Conservation (phyloP, 75 land plant species). For the Gnetum montanum region DNA sequence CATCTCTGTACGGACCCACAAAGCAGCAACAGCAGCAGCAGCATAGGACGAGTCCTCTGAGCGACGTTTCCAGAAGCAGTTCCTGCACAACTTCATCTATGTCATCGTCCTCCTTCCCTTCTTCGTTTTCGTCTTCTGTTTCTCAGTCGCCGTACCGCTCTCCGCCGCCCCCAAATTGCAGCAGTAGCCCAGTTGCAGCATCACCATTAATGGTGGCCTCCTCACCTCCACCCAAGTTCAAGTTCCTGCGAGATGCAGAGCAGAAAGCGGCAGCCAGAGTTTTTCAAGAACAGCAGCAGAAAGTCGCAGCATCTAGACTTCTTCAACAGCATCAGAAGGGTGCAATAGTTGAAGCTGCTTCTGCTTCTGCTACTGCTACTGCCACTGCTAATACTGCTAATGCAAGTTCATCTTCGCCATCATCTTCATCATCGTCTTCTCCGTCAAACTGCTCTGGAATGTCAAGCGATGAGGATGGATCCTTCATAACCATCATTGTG, state of each 20-base stretch:
- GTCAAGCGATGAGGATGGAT: conserved; percentile 13
- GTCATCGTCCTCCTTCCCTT: conserved; percentile 1
- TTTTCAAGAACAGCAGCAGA: conserved; percentile 12
- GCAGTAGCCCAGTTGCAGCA: no score
- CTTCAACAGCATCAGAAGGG: background rate
- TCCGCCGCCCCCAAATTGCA: background rate
- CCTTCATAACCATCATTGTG: conserved; percentile 12
- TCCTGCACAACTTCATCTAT: conserved; percentile 1
- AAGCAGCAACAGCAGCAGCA: conserved; percentile 5
- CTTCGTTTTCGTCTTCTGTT: conserved; percentile 2
- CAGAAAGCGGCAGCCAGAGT: conserved; percentile 31
- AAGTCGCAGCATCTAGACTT: no score
- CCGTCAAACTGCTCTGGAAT: background rate
- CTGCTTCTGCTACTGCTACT: no score
- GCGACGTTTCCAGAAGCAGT: conserved; percentile 12
- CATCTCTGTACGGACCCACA: conserved; percentile 1
- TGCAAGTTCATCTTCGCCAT: no score
- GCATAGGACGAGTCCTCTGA: conserved; percentile 37
- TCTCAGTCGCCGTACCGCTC: conserved; percentile 4
- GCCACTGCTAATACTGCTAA: no score
- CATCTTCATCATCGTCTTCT: conserved; percentile 4
- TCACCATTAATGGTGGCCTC: no score
- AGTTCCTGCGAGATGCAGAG: conserved; percentile 59
- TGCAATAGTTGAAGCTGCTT: no score
- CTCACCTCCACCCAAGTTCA: conserved; percentile 62